These are phyloP conservation scores for Carex pumila DNA, from an alignment of 176 grass and related monocot genomes.

Conservation along the genomic window DNA sequence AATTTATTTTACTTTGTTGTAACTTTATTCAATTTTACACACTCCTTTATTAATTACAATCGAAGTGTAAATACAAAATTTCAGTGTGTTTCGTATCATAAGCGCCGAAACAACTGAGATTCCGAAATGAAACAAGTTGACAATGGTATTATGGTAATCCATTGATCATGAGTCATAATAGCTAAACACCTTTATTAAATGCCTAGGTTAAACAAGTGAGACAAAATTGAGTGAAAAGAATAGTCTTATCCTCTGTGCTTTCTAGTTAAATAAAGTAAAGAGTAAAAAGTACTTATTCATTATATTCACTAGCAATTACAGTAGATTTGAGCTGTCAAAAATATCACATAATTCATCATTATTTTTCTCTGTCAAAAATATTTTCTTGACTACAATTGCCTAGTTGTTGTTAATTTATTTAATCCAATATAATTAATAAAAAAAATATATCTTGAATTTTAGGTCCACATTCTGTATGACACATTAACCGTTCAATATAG, in stretches of 20 bases:
- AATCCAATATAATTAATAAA: no score
- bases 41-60: no score
- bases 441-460: no score
- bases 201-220: not conserved
- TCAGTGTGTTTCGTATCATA: no score
- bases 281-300: not conserved
- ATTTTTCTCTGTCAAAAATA: not conserved
- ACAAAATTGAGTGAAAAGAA: not conserved
- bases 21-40: no score
- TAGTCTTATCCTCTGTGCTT: not conserved
- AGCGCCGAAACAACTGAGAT: not conserved
- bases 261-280: not conserved
- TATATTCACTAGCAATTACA: not conserved
- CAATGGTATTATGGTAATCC: not conserved
- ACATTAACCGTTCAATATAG: no score
- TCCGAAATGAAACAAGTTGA: not conserved
- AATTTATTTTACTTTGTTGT: no score
- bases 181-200: not conserved
- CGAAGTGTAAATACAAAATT: no score
- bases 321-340: not conserved
- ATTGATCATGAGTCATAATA: not conserved
- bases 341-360: not conserved
- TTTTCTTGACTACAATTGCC: not conserved
- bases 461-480: no score
- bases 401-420: no score